These are phyloP conservation scores for Boletus hoseneyae DNA, from an alignment of 1,284 basidiomycete genomes.

Conservation along the genomic window DNA sequence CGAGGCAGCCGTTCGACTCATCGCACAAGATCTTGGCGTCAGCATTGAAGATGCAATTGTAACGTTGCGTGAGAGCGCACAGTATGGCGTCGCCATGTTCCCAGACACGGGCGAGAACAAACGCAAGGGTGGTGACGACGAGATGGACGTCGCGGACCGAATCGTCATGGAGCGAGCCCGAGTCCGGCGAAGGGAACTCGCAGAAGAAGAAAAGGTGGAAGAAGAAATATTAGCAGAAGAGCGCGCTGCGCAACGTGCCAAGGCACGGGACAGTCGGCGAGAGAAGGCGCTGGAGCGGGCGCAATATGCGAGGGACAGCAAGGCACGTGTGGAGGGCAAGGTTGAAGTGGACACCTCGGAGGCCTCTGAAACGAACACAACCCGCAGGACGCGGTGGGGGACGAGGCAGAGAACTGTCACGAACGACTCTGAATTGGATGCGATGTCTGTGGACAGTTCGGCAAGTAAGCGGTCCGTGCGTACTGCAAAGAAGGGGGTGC, in stretches of 20 bases:
- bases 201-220: conserved; percentile 51
- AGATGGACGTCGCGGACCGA: conserved; percentile 47
- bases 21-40: conserved; percentile 62
- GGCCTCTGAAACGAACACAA: conserved; percentile 11
- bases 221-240: conserved; percentile 34
- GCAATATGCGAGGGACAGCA: conserved; percentile 17
- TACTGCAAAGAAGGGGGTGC: conserved; percentile 3
- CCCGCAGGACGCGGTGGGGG: conserved; percentile 2
- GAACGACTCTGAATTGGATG: conserved; percentile 23
- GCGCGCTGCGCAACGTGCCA: conserved; percentile 25
- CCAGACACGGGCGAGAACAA: conserved; percentile 52
- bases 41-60: conserved; percentile 45
- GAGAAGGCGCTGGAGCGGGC: conserved; percentile 22
- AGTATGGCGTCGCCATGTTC: conserved; percentile 79
- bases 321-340: not conserved
- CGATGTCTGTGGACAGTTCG: conserved; percentile 29
- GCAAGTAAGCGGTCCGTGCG: conserved; percentile 10
- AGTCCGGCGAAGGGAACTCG: conserved; percentile 57
- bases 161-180: conserved; percentile 67
- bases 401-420: not conserved
- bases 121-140: conserved; percentile 35
- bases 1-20: conserved; percentile 67
- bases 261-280: conserved; percentile 26
- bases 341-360: not conserved
- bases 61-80: conserved; percentile 67